Evolutionary conservation across 257 asterid species (phyloP).

Genomic region (Capsicum baccatum): DNA sequence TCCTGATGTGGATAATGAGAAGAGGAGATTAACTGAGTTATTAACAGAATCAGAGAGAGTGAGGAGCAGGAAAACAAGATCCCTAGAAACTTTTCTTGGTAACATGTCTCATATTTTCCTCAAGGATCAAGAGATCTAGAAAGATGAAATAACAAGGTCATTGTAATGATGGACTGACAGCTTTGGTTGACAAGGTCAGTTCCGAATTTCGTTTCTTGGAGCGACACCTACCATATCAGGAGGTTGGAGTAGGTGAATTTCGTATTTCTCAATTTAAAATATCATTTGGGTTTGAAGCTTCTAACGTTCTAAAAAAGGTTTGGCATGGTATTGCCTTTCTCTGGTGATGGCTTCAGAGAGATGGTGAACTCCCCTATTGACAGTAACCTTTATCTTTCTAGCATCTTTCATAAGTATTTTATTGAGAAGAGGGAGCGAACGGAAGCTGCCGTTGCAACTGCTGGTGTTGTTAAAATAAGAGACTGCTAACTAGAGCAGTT

Average conservation of each 20-base stretch:
- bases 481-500: no score
- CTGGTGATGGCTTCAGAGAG: slow-evolving; percentile 40
- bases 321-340: slow-evolving; percentile 42
- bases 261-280: no score
- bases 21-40: slow-evolving; percentile 61
- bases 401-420: slow-evolving; percentile 47
- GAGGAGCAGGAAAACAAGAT: slow-evolving; percentile 63
- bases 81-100: slow-evolving; percentile 70
- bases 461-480: not conserved
- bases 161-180: not conserved
- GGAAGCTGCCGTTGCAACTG: slow-evolving; percentile 51
- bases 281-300: slow-evolving; percentile 39
- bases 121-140: slow-evolving; percentile 46
- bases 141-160: slow-evolving; percentile 17
- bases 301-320: slow-evolving; percentile 37
- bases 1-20: slow-evolving; percentile 87
- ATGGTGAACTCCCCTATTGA: slow-evolving; percentile 41
- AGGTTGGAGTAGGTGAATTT: no score
- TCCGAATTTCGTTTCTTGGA: no score
- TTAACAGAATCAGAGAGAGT: slow-evolving; percentile 74
- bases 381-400: slow-evolving; percentile 38
- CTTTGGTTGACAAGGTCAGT: no score
- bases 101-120: slow-evolving; percentile 43
- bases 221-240: no score
- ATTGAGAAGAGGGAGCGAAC: slow-evolving; percentile 53